Percentiles rank a stretch among this genome's conserved stretches.
Conservation (phyloP, 805 yeast genomes). For the Hanseniaspora thailandica region DNA sequence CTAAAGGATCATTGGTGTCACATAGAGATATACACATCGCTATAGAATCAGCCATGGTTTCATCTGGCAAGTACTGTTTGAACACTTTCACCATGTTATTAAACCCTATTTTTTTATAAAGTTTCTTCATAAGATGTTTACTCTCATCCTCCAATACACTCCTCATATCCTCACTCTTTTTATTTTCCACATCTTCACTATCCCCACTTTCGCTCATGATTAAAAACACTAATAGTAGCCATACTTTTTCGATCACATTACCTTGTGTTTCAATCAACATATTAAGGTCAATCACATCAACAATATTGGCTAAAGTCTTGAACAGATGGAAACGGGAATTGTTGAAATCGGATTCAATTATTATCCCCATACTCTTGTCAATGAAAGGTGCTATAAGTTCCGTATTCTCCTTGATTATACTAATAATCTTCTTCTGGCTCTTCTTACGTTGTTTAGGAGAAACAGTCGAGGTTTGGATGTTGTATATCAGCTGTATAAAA, state of each 20-base stretch:
- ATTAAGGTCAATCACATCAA: neutral
- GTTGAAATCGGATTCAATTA: constrained; percentile 1
- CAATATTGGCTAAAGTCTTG: neutral
- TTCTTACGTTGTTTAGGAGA: neutral
- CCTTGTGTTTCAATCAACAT: neutral
- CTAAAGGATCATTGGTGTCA: neutral
- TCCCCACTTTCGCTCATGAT: neutral
- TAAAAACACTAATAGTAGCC: neutral
- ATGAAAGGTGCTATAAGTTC: neutral
- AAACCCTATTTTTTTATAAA: neutral
- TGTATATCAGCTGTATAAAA: constrained; percentile 1
- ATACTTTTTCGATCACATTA: neutral
- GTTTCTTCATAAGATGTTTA: neutral
- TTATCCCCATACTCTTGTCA: neutral
- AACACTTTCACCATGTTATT: neutral
- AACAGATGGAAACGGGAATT: constrained; percentile 6
- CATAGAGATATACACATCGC: constrained; percentile 5
- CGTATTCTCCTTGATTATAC: neutral
- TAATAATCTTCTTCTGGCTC: neutral
- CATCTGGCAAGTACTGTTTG: neutral
- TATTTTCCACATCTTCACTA: neutral
- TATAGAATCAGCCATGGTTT: constrained; percentile 2
- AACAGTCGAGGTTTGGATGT: neutral
- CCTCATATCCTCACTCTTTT: neutral
- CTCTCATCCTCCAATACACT: neutral